These are phyloP conservation scores for Begonia peltatifolia DNA, from an alignment of 306 rosid genomes.

Conservation along the genomic window DNA sequence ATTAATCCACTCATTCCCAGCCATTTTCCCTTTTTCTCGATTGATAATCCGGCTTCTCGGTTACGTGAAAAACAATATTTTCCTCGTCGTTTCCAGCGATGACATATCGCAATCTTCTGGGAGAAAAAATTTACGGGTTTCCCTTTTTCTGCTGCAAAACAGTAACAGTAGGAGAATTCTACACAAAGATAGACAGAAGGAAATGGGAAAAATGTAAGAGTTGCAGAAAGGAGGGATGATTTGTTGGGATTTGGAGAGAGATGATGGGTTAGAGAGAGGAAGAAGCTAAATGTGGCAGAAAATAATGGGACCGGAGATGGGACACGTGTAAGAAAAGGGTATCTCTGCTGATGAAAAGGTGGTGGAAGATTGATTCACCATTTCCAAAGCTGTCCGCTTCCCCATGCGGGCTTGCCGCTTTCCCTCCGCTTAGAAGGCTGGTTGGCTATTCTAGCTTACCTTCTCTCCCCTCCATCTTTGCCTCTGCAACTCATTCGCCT, in stretches of 20 bases:
- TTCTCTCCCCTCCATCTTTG: not conserved
- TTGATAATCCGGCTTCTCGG: not conserved
- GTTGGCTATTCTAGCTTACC: not conserved
- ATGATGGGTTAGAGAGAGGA: slow-evolving; percentile 11
- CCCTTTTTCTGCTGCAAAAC: not conserved
- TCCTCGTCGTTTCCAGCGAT: not conserved
- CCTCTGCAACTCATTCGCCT: not conserved
- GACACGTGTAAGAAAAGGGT: slow-evolving; percentile 34
- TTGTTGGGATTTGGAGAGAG: not conserved
- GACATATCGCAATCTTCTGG: no score
- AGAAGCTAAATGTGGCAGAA: slow-evolving; percentile 23
- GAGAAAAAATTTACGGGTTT: no score
- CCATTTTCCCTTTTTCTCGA: slow-evolving; percentile 23
- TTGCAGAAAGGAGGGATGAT: not conserved
- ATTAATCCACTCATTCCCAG: slow-evolving; percentile 92
- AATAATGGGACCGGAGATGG: slow-evolving; percentile 10
- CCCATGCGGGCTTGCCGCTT: slow-evolving; percentile 27
- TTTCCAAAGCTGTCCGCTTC: slow-evolving; percentile 30
- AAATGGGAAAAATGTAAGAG: not conserved
- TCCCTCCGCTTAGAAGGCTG: slow-evolving; percentile 3
- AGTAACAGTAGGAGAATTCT: not conserved
- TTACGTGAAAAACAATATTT: no score
- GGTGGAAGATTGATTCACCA: slow-evolving; percentile 2
- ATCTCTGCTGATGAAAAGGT: not conserved
- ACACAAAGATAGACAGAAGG: not conserved